Percentiles rank a stretch among this genome's conserved stretches.
These are phyloP conservation scores for Monilinia fructigena DNA, from an alignment of 2,329 filamentous ascomycete genomes.

Conservation along the genomic window DNA sequence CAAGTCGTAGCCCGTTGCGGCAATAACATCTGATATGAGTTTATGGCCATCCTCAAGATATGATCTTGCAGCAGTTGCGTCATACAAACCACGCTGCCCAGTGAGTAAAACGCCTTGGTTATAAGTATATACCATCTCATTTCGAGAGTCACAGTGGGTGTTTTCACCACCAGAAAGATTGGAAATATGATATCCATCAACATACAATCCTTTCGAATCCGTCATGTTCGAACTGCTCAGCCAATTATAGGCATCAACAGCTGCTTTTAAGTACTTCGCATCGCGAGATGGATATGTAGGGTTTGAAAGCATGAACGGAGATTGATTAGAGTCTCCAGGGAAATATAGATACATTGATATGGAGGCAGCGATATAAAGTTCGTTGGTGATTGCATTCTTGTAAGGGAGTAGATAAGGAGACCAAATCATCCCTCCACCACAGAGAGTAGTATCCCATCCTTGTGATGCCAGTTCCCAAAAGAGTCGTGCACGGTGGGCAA, in stretches of 20 bases:
- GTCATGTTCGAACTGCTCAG: conserved; percentile 77
- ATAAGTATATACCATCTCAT: conserved; percentile 92
- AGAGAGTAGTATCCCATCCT: conserved; percentile 81
- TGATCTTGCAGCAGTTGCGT: conserved; percentile 66
- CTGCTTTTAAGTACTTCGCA: conserved; percentile 67
- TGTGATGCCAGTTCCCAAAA: conserved; percentile 80
- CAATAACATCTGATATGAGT: conserved; percentile 72
- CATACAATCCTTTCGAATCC: conserved; percentile 70
- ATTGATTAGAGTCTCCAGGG: conserved; percentile 72
- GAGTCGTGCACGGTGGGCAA: conserved; percentile 76
- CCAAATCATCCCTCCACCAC: conserved; percentile 88
- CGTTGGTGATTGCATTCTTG: conserved; percentile 95
- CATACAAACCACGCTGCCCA: conserved; percentile 76
- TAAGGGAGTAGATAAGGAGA: conserved; percentile 77
- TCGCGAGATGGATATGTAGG: conserved; percentile 45
- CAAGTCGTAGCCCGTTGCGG: conserved; percentile 73
- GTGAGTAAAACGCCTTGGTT: conserved; percentile 91
- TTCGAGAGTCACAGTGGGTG: conserved; percentile 72
- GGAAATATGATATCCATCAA: conserved; percentile 85
- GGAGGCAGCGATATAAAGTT: conserved; percentile 82
- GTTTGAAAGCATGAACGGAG: conserved; percentile 56
- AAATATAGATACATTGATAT: conserved; percentile 88
- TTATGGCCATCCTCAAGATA: conserved; percentile 78
- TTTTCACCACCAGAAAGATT: conserved; percentile 62
- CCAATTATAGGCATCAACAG: conserved; percentile 79